Evolutionary conservation across 1,139 yeast genomes (phyloP), one percentile per base, ranked within the genome.

Genomic region (Geotrichum carabidarum): DNA sequence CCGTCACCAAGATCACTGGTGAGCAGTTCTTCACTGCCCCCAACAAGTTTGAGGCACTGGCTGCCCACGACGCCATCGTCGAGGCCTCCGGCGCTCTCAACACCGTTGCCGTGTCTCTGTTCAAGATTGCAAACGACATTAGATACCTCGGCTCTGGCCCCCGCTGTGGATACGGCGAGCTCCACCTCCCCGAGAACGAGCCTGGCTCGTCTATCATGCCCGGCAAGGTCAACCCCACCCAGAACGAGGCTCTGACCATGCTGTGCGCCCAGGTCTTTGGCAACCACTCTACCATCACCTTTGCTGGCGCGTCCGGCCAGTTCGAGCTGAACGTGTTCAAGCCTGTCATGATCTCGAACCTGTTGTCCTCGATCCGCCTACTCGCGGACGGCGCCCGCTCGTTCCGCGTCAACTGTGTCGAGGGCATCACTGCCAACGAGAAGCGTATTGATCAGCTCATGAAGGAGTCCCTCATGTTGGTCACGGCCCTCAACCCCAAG

Each of bases 121-220:
- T 78, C 84, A 93, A 93, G 80, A 93, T 93, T 63, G 98, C 98
- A 66, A 89, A 94, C 73, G 99, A 93, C 73, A 93, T 93, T 71
- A 82, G 99, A 77, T 93, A 93, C 81, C 82, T 93, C 67, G 99
- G 99, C 60, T 89, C 97, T 44, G 99, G 99, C 65, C 99, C 99
- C 70, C 86, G 99, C 77, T 93, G 99, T 76, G 99, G 99, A 58
- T 93, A 93, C 75, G 98, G 98, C 57, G 99, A 93, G 76, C 82
- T 93, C 66, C 72, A 90, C 34, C 79, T 93, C 65, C 99, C 99
- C 61, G 99, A 91, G 78, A 94, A 94, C 73, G 99, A 93, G 76
- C 99, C 99, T 57, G 99, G 99, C 69, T 89, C 97, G 58, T 89
- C 97, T 36, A 93, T 93, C 74, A 93, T 94, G 99, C 99, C 99